Conservation (phyloP, 345 rosid genomes). For the Brassica cretica region DNA sequence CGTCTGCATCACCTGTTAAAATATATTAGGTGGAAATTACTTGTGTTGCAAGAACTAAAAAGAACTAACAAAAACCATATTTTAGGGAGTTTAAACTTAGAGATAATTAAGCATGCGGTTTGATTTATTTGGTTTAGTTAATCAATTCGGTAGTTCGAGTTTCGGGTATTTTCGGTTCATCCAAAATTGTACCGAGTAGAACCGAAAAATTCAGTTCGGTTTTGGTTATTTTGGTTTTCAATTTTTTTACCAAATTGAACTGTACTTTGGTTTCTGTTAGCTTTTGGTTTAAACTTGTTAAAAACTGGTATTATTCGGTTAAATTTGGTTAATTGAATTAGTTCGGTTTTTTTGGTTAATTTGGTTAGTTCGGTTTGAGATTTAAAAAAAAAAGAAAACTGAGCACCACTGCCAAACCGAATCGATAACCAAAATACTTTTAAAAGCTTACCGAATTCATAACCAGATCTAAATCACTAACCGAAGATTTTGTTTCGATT, state of each 20-base stretch:
- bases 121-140: background rate
- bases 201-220: background rate
- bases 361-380: too few relatives aligned
- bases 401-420: background rate
- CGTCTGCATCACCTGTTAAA: constrained; percentile 44
- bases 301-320: background rate
- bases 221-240: background rate
- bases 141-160: background rate
- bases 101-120: background rate
- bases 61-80: background rate
- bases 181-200: background rate
- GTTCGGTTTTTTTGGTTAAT: background rate
- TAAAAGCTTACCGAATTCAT: background rate
- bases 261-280: too few relatives aligned
- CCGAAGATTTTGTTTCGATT: background rate
- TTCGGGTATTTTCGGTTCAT: background rate
- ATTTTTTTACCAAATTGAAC: too few relatives aligned
- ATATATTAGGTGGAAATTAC: background rate
- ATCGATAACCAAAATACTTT: too few relatives aligned
- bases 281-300: background rate
- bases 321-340: background rate
- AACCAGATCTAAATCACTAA: background rate
- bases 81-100: constrained; percentile 1
- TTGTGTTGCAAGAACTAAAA: background rate
- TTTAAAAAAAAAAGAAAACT: background rate